These are phyloP conservation scores for Theileria parva DNA, from an alignment of 169 alveolate genomes.

Conservation along the genomic window DNA sequence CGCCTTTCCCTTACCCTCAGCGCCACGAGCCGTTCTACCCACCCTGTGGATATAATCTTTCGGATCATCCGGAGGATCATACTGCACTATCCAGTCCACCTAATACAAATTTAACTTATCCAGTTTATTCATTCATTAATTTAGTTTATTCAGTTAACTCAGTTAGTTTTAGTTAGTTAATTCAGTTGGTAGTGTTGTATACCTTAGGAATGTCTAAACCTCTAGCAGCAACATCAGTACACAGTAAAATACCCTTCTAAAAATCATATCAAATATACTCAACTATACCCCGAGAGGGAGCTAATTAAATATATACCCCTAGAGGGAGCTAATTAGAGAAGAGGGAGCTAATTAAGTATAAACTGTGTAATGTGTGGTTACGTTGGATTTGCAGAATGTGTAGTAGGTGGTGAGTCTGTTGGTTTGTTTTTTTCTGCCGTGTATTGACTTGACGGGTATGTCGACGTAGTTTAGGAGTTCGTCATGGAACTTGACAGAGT, in stretches of 20 bases:
- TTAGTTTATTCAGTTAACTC: too few relatives aligned
- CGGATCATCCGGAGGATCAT: conserved; percentile 99
- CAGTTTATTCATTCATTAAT: too few relatives aligned
- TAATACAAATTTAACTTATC: conserved; percentile 10
- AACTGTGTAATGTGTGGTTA: conserved; percentile 16
- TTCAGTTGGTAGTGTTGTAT: not conserved
- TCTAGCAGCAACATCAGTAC: conserved; percentile 99
- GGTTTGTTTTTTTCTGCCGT: conserved; percentile 96
- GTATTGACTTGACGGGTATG: conserved; percentile 92
- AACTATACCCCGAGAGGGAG: too few relatives aligned
- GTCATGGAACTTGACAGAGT: conserved; percentile 96
- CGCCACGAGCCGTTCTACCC: conserved; percentile 99
- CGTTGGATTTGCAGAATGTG: conserved; percentile 92
- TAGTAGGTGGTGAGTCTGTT: conserved; percentile 92
- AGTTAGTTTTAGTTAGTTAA: too few relatives aligned
- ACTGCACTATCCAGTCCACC: conserved; percentile 99
- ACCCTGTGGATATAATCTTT: conserved; percentile 99
- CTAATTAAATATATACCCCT: too few relatives aligned
- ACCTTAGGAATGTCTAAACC: conserved; percentile 98
- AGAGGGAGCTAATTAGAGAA: too few relatives aligned
- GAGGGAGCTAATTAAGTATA: too few relatives aligned
- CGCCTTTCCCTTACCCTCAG: conserved; percentile 94
- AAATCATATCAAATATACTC: not conserved
- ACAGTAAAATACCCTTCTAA: conserved; percentile 90
- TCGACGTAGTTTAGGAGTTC: conserved; percentile 97